Evolutionary conservation across 305 asterid species (phyloP), one percentile per base, ranked within the genome.

Genomic region (Plantago rigida): DNA sequence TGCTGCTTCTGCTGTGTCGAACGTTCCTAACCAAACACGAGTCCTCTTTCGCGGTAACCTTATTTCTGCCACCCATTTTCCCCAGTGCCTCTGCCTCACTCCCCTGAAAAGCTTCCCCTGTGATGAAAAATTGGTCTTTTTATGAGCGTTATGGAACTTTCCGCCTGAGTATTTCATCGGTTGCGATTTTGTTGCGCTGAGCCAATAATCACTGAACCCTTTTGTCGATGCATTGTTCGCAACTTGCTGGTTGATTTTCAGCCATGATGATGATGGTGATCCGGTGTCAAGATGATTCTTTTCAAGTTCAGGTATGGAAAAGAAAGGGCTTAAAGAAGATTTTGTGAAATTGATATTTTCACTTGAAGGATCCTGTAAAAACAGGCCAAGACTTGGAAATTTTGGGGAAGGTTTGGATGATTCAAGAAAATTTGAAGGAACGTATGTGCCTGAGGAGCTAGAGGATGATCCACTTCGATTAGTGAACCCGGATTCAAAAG

Each of bases 61-160:
- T 22, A 89, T 89, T 55, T 89, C 97, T 0, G 95, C 95, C 3
- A 89, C 97, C 95, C 97, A 89, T 72, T 89, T 89, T 48, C 97
- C 95, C 97, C 97, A 86, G 64, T 86, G 95, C 46, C 97, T 69
- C 61, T 89, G 95, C 66, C 96, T 69, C n/a, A 89, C 96, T 12
- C 96, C 96, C 46, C 94, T 45, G 69, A 75, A 89, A 2, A 84
- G 82, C 73, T 82, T 88, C 59, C 85, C 78, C 5, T 76, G 77
- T 1, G 84, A 51, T 0, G 69, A 44, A 3, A 56, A 50, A 47
- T 48, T 4, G 4, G 68, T 47, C 28, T 73, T 76, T 59, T 64
- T 63, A 13, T 61, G 62, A 31, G 14, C 53, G 51, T 60, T 64
- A 13, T 29, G 26, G 5, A 13, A 15, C 44, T 22, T 58, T 14